Evolutionary conservation across 2,329 filamentous ascomycete species (phyloP).

Genomic region (Fusarium nodosum): DNA sequence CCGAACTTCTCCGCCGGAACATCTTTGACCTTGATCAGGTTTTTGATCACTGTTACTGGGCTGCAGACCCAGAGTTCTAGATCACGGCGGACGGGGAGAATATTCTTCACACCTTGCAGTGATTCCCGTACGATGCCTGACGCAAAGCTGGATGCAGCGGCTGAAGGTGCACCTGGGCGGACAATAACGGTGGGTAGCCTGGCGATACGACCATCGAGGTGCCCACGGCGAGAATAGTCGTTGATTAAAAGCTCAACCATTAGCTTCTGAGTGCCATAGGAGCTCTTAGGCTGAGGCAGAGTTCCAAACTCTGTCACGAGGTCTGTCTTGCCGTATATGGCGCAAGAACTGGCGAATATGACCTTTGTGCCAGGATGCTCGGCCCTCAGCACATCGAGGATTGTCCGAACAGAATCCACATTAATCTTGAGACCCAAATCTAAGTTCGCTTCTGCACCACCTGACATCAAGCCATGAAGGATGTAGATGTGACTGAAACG

Average conservation of each 20-base stretch:
- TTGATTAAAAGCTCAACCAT: conserved; percentile 65
- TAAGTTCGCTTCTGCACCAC: conserved; percentile 71
- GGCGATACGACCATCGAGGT: conserved; percentile 69
- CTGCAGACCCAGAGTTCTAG: conserved; percentile 67
- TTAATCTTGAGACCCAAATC: conserved; percentile 68
- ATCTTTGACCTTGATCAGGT: conserved; percentile 61
- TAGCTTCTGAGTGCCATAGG: conserved; percentile 73
- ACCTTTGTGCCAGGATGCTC: conserved; percentile 64
- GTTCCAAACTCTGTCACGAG: conserved; percentile 39
- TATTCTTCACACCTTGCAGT: conserved; percentile 59
- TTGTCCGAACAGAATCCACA: conserved; percentile 66
- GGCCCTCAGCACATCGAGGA: conserved; percentile 65
- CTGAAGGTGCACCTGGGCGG: conserved; percentile 70
- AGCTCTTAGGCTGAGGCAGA: conserved; percentile 64
- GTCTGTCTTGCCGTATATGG: conserved; percentile 65
- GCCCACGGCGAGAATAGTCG: conserved; percentile 60
- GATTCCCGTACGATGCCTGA: conserved; percentile 73
- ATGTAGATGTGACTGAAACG: conserved; percentile 65
- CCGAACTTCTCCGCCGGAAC: conserved; percentile 57
- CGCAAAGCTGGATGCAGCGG: conserved; percentile 71
- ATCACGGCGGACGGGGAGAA: conserved; percentile 61
- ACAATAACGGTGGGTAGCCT: conserved; percentile 73
- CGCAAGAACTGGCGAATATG: conserved; percentile 71
- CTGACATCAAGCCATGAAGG: conserved; percentile 75
- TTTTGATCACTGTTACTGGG: conserved; percentile 63